A percentile compares a stretch with the other conserved stretches of the same genome.
phyloP scores from a whole-genome alignment of 208 protist genomes.

The Eutreptiella sp. region DNA sequence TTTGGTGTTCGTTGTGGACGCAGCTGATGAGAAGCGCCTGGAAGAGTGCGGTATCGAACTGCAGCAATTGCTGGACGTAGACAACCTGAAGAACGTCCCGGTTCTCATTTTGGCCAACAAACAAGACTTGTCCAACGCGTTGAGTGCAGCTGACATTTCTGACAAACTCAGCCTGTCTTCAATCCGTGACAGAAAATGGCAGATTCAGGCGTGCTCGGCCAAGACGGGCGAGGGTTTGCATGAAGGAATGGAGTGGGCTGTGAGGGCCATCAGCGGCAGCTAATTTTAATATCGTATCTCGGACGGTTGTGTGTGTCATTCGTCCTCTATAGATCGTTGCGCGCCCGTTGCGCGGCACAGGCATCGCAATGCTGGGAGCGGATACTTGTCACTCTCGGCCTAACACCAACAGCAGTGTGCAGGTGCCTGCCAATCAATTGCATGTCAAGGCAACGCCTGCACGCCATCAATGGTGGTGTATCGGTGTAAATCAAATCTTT shows the following conservation, averaged over 20 bases:
- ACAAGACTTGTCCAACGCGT: conserved; percentile 83
- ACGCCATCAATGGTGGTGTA: too few relatives aligned
- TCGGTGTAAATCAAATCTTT: too few relatives aligned
- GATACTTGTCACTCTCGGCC: too few relatives aligned
- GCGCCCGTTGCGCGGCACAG: too few relatives aligned
- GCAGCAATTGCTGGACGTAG: conserved; percentile 76
- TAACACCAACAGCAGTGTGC: too few relatives aligned
- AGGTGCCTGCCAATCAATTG: too few relatives aligned
- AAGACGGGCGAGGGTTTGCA: conserved; percentile 79
- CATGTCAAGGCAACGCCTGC: too few relatives aligned
- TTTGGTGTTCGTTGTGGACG: conserved; percentile 87
- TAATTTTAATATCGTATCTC: too few relatives aligned
- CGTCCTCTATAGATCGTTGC: too few relatives aligned
- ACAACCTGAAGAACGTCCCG: conserved; percentile 75
- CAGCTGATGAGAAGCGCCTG: conserved; percentile 68
- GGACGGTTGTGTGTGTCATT: too few relatives aligned
- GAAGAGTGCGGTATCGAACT: conserved; percentile 81
- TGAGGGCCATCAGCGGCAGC: too few relatives aligned
- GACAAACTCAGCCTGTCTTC: conserved; percentile 59
- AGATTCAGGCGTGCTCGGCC: conserved; percentile 86
- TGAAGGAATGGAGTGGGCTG: conserved; percentile 78
- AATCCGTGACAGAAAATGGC: conserved; percentile 73
- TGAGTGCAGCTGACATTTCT: conserved; percentile 56
- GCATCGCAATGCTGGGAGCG: too few relatives aligned
- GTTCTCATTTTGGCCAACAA: conserved; percentile 95